phyloP scores from a whole-genome alignment of 192 early-diverging fungal species.

The Thamnidium elegans region DNA sequence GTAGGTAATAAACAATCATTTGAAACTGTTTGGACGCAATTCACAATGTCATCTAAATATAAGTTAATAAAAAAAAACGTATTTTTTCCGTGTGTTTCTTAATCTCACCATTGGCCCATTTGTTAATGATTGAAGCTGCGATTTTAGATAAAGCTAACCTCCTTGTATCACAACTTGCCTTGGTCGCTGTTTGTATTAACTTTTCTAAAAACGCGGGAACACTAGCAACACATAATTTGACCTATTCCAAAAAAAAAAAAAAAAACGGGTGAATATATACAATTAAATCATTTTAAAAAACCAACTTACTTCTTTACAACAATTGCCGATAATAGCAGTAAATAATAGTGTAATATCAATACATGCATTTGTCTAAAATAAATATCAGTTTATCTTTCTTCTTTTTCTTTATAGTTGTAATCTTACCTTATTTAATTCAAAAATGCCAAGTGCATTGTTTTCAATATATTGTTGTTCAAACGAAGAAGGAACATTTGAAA shows the following conservation, averaged over 20 bases:
- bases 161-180: neutral
- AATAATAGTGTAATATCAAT: conserved; percentile 28
- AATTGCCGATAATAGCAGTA: conserved; percentile 26
- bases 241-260: too few species aligned
- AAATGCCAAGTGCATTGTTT: neutral
- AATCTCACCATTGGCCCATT: conserved; percentile 27
- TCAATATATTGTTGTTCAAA: too few species aligned
- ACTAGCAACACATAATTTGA: conserved; percentile 1
- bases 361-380: neutral
- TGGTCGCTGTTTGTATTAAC: neutral
- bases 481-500: too few species aligned
- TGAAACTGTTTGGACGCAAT: conserved; percentile 9
- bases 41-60: conserved; percentile 6
- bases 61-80: neutral
- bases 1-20: conserved; percentile 10
- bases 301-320: conserved; percentile 26
- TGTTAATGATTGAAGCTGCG: conserved; percentile 22
- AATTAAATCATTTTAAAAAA: neutral
- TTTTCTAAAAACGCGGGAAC: conserved; percentile 1
- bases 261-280: too few species aligned
- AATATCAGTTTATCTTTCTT: neutral
- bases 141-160: conserved; percentile 7
- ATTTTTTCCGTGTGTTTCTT: neutral
- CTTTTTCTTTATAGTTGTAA: neutral
- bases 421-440: conserved; percentile 2